Base-by-base conservation (phyloP, 2,329 filamentous ascomycete species). In the Simplicillium sp. region DNA sequence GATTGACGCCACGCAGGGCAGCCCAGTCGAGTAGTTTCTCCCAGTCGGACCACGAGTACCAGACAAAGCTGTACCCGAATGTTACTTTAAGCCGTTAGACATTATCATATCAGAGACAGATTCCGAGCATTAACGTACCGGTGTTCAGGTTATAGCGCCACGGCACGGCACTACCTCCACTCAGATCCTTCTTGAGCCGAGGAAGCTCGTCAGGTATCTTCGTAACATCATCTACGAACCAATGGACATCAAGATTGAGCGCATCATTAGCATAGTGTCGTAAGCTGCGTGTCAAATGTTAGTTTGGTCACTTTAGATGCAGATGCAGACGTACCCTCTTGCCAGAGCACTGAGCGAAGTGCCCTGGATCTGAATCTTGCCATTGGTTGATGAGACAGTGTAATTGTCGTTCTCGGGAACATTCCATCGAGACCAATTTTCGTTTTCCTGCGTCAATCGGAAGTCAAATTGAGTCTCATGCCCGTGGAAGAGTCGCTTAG, bases 11-110 rank as follows among this genome's bases (percentile, higher is more conserved):
- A 12, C 63, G 63, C 2, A 73, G 59, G 5, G 69, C 68, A 39
- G 72, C 57, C 70, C 70, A 73, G 49, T 73, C 70, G 3, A 74
- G 60, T 43, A 73, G 57, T 4, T 62, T 52, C 48, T 73, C 68
- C 70, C 70, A 74, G 36, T 74, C 70, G 34, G 65, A 54, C 69
- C 69, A 74, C 4, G 33, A 31, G n/a, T 38, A 42, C 36, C 36
- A 42, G 11, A 17, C 40, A 28, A 38, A 39, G 9, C 29, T 35
- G 11, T 42, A 42, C 7, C 17, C 20, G 25, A 42, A 42, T 4
- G 40, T 42, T 1, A 42, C 40, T 42, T 8, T 4, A 18, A 34
- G 8, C 17, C 2, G 13, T 32, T 5, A 20, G 11, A n/a, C n/a
- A 28, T 15, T 15, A 31, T n/a, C 3, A 7, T 11, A 7, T 13